A percentile compares a stretch with the other conserved stretches of the same genome.
These are phyloP conservation scores for Takakia lepidozioides DNA, from an alignment of 225 moss, liverwort and hornwort species.

Conservation along the genomic window DNA sequence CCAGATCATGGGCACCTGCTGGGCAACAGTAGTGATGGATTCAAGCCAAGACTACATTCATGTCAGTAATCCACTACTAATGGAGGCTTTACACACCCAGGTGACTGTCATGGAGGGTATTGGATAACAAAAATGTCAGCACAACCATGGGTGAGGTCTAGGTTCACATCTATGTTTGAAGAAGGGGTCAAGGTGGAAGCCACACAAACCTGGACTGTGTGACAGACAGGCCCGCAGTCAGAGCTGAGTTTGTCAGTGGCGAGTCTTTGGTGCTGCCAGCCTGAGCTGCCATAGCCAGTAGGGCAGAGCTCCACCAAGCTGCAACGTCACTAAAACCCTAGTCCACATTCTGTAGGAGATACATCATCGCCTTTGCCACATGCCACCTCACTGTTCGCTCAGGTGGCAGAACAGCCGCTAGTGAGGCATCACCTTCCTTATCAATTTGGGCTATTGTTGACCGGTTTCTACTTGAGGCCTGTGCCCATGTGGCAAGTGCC, in stretches of 20 bases:
- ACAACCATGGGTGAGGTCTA: no score
- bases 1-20: slow-evolving; percentile 53
- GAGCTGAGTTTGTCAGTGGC: slow-evolving; percentile 63
- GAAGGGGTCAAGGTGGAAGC: no score
- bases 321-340: slow-evolving; percentile 55
- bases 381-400: slow-evolving; percentile 99
- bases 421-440: slow-evolving; percentile 71
- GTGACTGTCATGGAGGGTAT: no score
- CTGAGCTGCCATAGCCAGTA: slow-evolving; percentile 72
- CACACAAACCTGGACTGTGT: slow-evolving; percentile 43
- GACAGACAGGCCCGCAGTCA: slow-evolving; percentile 81
- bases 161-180: no score
- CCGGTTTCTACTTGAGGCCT: slow-evolving; percentile 73
- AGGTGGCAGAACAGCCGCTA: slow-evolving; percentile 72
- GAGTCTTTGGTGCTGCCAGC: slow-evolving; percentile 54
- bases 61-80: no score
- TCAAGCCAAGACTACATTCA: no score
- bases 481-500: slow-evolving; percentile 96
- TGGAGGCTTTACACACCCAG: no score
- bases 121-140: no score
- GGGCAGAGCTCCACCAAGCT: slow-evolving; percentile 80
- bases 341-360: slow-evolving; percentile 65
- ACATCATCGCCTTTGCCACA: slow-evolving; percentile 81
- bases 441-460: slow-evolving; percentile 70
- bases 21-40: not conserved